Base-by-base conservation (phyloP, 495 filamentous ascomycete genomes). In the Neurospora tetrasperma region DNA sequence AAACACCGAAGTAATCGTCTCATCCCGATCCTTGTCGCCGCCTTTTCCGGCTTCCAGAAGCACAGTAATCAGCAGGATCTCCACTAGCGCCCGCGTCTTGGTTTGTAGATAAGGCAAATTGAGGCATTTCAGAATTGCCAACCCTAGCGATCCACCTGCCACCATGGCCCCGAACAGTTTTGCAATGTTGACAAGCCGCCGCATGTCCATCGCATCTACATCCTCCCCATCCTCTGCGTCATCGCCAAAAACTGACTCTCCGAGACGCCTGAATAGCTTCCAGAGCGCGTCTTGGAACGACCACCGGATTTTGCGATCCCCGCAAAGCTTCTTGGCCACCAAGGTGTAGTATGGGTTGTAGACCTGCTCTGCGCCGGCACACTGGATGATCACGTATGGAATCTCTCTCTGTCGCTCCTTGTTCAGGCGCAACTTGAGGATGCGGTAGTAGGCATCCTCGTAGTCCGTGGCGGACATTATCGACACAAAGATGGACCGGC, bases 281-380 rank as follows among this genome's bases (percentile, higher is more conserved):
- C 94, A 98, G 2, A 98, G 84, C 23, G 89, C 87, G 75, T 91
- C 93, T 79, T 94, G 92, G 78, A 99, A 97, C 5, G 91, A 90
- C 84, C 92, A 91, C 72, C 88, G 90, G 40, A 96, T 82, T 74
- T 89, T 90, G 70, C 88, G 89, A 44, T 92, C 90, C 5, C 84
- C 84, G 77, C 93, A 94, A 14, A 97, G 82, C 72, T 88, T 89
- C 54, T 89, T 86, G 12, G 94, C 92, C 27, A 99, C 88, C 0
- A 97, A 83, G 0, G 93, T 91, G 78, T 99, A 99, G 83, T 97
- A 99, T 0, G 93, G 93, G 80, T 98, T 99, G 81, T 97, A 95
- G 0, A 82, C 83, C 72, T 91, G 85, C 83, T 98, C 96, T 20
- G 90, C 89, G 74, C 93, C 92, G 16, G 89, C 89, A 79, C 95